A percentile compares a stretch with the other conserved stretches of the same genome.
Evolutionary conservation across 108 stramenopile genomes (phyloP).

Genomic region (Cylindrotheca closterium): DNA sequence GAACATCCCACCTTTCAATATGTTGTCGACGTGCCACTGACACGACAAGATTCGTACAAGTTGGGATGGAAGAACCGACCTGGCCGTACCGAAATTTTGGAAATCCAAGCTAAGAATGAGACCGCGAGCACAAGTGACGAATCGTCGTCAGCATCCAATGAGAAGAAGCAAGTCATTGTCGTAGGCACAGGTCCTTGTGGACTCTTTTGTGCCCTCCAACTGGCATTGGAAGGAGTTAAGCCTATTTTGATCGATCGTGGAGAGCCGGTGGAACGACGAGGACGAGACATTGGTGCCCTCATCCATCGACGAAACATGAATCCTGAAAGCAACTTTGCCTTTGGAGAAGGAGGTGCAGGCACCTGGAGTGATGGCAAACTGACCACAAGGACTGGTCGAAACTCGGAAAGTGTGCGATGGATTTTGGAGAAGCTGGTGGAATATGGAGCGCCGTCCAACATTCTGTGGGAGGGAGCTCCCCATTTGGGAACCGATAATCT

Average conservation of each 20-base stretch:
- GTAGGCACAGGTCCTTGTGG: constrained; percentile 91
- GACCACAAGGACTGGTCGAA: constrained; percentile 91
- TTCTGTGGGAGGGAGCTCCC: constrained; percentile 89
- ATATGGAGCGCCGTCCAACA: constrained; percentile 84
- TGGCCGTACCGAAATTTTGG: constrained; percentile 15
- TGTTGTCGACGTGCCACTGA: constrained; percentile 57
- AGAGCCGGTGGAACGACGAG: constrained; percentile 89
- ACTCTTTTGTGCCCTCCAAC: constrained; percentile 85
- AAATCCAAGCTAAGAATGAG: neutral
- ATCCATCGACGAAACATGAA: constrained; percentile 53
- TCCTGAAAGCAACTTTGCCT: constrained; percentile 85
- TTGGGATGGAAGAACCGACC: constrained; percentile 7
- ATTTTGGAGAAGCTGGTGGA: constrained; percentile 84
- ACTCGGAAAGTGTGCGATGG: constrained; percentile 70
- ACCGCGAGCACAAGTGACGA: neutral
- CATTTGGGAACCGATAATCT: constrained; percentile 95
- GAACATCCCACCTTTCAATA: constrained; percentile 62
- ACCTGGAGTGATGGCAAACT: constrained; percentile 97
- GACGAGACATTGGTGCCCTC: constrained; percentile 88
- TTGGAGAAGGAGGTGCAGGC: constrained; percentile 96
- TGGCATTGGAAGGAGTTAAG: constrained; percentile 56
- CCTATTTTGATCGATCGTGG: constrained; percentile 89
- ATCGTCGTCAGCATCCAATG: neutral
- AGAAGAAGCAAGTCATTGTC: constrained; percentile 49
- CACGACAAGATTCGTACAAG: neutral